Evolutionary conservation across 2,329 filamentous ascomycete species (phyloP), one percentile per base, ranked within the genome.

Genomic region (Neofusicoccum parvum): DNA sequence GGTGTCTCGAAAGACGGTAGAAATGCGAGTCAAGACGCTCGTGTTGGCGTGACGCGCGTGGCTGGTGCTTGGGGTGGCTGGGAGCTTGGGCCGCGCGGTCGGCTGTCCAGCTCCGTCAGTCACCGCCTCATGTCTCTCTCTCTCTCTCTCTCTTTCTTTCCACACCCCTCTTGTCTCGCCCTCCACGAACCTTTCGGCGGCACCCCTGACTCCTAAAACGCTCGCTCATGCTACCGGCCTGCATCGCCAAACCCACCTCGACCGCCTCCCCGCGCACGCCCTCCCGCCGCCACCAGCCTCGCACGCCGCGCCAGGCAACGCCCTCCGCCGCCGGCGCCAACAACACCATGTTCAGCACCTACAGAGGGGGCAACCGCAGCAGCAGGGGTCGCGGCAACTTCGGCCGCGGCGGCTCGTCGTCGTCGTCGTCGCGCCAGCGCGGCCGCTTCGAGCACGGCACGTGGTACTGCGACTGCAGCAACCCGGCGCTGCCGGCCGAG

Each of bases 401-500:
- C 27, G 15, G 5, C 27, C 27, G 36, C 36, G 23, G 49, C 11
- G 37, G 60, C 32, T 32, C 27, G 27, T 32, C 27, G 27, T 32
- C 27, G 27, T 32, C 37, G 37, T 15, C 37, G 37, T 39, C 37
- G 11, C 10, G 34, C 32, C 17, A 36, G 14, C 37, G 39, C 34
- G 54, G 63, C 45, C n/a, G 20, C 14, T 54, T 60, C 53, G 39
- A 80, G 65, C 7, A 46, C 56, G 41, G 51, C 46, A 36, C 37
- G n/a, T 86, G 85, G 51, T 36, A 56, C 83, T 81, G 83, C 74
- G 83, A 88, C 70, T 89, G 87, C 71, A 78, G 10, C 77, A 20
- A 27, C 11, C 82, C 83, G 10, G 80, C 83, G 20, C 76, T 83
- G 2, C 84, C 83, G 17, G 86, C 86, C 2, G 78, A 81, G 32